Evolutionary conservation across 768 basidiomycete genomes (phyloP).

Genomic region (Leccinum boreale): DNA sequence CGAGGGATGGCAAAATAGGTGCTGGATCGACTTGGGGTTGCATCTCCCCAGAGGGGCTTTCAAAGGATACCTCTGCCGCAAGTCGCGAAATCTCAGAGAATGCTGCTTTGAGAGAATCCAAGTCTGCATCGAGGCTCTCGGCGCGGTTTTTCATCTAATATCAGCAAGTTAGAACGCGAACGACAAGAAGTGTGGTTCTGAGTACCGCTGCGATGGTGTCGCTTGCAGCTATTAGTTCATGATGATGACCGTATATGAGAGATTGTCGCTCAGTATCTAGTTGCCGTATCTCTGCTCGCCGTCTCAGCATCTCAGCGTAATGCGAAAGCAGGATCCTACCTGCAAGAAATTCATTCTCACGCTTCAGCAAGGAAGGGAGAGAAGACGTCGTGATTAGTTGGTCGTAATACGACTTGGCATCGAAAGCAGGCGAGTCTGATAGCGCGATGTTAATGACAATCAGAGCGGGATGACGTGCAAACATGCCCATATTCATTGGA

Average conservation of each 20-base stretch:
- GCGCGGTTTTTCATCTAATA: slow-evolving; percentile 85
- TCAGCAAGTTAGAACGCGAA: not conserved
- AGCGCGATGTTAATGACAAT: slow-evolving; percentile 1
- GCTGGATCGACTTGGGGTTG: not conserved
- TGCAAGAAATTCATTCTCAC: slow-evolving; percentile 76
- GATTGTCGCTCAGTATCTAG: slow-evolving; percentile 87
- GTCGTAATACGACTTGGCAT: slow-evolving; percentile 81
- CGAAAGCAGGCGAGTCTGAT: slow-evolving; percentile 76
- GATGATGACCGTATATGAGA: slow-evolving; percentile 92
- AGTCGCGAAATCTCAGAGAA: slow-evolving; percentile 87
- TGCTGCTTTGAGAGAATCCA: slow-evolving; percentile 75
- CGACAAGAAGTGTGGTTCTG: not conserved
- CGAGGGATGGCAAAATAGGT: not conserved
- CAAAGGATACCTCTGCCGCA: slow-evolving; percentile 61
- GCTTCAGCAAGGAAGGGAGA: slow-evolving; percentile 66
- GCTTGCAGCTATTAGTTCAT: slow-evolving; percentile 90
- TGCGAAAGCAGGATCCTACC: slow-evolving; percentile 38
- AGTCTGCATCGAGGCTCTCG: slow-evolving; percentile 78
- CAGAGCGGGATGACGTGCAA: not conserved
- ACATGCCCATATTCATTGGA: slow-evolving; percentile 78
- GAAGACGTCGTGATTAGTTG: slow-evolving; percentile 82
- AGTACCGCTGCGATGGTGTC: slow-evolving; percentile 85
- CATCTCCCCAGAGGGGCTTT: slow-evolving; percentile 23
- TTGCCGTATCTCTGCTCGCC: slow-evolving; percentile 70
- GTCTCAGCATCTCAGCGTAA: slow-evolving; percentile 3